phyloP scores from a whole-genome alignment of 2,329 filamentous ascomycete species.

The Harringtonia aguacate region DNA sequence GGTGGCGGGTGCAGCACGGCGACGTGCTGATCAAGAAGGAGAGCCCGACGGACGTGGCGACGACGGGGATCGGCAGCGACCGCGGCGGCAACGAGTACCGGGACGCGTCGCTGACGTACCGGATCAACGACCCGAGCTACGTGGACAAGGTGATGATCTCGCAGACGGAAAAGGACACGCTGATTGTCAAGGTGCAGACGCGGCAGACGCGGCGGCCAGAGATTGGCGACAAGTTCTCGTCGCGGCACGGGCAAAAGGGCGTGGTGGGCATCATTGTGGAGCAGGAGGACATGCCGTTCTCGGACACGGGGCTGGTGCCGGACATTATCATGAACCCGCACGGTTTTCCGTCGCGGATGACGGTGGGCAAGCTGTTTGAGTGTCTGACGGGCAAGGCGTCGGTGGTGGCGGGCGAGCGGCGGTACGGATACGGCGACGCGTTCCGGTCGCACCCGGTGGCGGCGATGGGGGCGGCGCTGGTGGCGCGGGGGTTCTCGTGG shows the following conservation, averaged over 20 bases:
- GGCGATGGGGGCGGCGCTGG: constrained; percentile 76
- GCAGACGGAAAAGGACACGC: constrained; percentile 74
- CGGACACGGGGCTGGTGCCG: constrained; percentile 79
- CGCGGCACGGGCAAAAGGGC: constrained; percentile 95
- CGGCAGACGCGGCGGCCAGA: constrained; percentile 93
- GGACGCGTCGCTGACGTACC: constrained; percentile 66
- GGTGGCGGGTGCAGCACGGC: constrained; percentile 63
- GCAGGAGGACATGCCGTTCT: constrained; percentile 95
- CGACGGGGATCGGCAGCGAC: constrained; percentile 60
- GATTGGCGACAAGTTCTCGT: constrained; percentile 97
- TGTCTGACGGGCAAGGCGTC: constrained; percentile 91
- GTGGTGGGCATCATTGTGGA: constrained; percentile 95
- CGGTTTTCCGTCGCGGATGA: constrained; percentile 99
- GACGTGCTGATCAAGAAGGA: constrained; percentile 90
- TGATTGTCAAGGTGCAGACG: constrained; percentile 87
- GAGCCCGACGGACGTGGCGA: constrained; percentile 66
- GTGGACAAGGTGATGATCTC: constrained; percentile 96
- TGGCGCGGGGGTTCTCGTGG: constrained; percentile 88
- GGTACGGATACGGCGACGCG: constrained; percentile 75
- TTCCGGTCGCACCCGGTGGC: constrained; percentile 77
- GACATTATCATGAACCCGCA: constrained; percentile 99
- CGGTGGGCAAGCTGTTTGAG: constrained; percentile 94
- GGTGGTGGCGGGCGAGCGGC: constrained; percentile 70
- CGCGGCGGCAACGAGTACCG: constrained; percentile 53
- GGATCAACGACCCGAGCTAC: constrained; percentile 72